These are phyloP conservation scores for Fagopyrum tataricum DNA, from an alignment of 148 eudicot species.

Conservation along the genomic window DNA sequence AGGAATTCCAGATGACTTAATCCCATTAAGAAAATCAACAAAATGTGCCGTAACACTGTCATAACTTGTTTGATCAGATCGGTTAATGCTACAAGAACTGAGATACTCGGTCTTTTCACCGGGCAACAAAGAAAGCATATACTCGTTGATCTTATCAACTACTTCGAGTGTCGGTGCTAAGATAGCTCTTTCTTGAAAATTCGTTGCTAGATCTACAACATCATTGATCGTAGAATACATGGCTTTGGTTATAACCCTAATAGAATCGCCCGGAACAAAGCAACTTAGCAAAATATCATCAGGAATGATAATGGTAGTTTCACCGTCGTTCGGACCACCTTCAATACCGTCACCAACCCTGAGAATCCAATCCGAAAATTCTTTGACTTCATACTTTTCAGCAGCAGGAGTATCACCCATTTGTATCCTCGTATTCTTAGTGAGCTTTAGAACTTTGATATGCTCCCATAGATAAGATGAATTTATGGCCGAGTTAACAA, in stretches of 20 bases:
- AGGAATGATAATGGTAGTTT: background rate
- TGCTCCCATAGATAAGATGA: background rate
- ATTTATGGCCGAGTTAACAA: background rate
- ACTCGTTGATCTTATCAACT: background rate
- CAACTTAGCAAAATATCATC: background rate
- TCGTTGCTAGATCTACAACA: background rate
- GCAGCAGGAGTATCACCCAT: background rate
- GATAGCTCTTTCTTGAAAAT: background rate
- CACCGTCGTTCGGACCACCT: background rate
- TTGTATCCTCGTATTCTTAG: background rate
- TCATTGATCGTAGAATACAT: background rate
- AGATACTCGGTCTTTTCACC: background rate
- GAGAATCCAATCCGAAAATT: background rate
- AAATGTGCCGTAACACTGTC: background rate
- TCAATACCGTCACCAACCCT: background rate
- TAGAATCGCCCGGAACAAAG: background rate
- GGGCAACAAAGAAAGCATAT: background rate
- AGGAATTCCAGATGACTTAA: background rate
- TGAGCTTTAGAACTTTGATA: background rate
- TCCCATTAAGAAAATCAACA: background rate
- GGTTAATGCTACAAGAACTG: background rate
- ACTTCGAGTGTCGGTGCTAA: background rate
- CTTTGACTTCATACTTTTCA: too few relatives aligned
- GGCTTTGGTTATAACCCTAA: background rate
- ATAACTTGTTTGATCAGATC: too few relatives aligned